A percentile compares a stretch with the other conserved stretches of the same genome.
These are phyloP conservation scores for Micractinium conductrix DNA, from an alignment of 139 green algal genomes.

Conservation along the genomic window DNA sequence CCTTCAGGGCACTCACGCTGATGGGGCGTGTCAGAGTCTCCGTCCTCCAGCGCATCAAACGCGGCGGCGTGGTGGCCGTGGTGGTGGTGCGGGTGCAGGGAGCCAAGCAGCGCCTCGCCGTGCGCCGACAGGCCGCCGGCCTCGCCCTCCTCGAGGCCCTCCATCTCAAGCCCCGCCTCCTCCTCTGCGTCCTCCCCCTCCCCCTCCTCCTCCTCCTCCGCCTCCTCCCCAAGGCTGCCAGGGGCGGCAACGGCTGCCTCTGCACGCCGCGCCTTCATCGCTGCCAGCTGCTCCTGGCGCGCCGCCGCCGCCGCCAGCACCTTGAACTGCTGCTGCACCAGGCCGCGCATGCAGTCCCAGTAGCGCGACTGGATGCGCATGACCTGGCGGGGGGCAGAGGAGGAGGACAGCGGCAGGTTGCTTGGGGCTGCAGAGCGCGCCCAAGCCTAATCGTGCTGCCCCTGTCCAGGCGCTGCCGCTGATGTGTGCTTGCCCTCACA, in stretches of 20 bases:
- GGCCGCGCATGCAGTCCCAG: conserved; percentile 30
- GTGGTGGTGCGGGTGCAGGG: background rate
- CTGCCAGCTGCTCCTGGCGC: conserved; percentile 7
- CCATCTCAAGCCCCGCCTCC: background rate
- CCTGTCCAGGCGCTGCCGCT: too few relatives aligned
- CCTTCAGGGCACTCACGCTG: background rate
- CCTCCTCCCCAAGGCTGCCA: background rate
- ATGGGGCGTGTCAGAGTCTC: conserved; percentile 32
- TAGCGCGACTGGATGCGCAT: conserved; percentile 37
- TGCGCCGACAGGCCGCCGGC: too few relatives aligned
- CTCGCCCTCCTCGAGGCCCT: background rate
- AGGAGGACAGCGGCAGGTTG: too few relatives aligned
- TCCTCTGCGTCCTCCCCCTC: background rate
- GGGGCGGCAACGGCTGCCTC: background rate
- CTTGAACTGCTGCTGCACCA: conserved; percentile 32
- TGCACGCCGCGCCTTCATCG: background rate
- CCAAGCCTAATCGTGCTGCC: too few relatives aligned
- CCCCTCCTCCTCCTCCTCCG: background rate
- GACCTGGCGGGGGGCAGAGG: background rate
- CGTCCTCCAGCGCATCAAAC: background rate
- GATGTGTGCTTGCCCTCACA: too few relatives aligned
- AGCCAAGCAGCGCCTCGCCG: background rate
- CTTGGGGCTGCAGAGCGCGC: too few relatives aligned
- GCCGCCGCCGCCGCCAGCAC: background rate
- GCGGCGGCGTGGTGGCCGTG: background rate